phyloP scores from a whole-genome alignment of 768 basidiomycete species.

The Lactifluus pinguis region DNA sequence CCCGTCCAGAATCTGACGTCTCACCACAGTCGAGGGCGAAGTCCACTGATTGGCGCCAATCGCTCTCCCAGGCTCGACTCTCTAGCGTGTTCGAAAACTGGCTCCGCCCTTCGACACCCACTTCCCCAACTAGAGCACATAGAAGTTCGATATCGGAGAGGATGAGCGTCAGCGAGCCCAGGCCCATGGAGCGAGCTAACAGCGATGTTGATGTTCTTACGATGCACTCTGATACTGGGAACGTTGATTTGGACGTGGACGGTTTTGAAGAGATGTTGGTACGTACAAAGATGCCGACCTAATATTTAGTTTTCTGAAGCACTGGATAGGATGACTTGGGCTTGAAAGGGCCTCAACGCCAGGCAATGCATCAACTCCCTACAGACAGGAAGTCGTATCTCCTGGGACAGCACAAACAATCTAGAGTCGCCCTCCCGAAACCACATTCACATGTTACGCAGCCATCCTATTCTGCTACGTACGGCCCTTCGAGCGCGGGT shows the following conservation, averaged over 20 bases:
- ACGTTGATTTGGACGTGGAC: constrained; percentile 31
- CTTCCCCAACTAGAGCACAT: constrained; percentile 29
- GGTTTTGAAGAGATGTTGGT: constrained; percentile 70
- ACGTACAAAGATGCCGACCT: constrained; percentile 20
- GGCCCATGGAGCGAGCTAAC: constrained; percentile 37
- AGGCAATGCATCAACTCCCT: constrained; percentile 52
- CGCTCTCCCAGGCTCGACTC: constrained; percentile 49
- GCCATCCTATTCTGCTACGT: constrained; percentile 40
- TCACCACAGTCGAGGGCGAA: constrained; percentile 12
- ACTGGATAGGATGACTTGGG: constrained; percentile 57
- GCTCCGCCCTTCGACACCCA: constrained; percentile 37
- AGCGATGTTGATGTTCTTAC: constrained; percentile 21
- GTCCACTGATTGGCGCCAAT: constrained; percentile 42
- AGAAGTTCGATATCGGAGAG: constrained; percentile 26
- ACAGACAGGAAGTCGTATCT: constrained; percentile 58
- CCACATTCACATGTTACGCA: constrained; percentile 23
- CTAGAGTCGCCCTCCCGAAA: constrained; percentile 29
- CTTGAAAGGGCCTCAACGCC: constrained; percentile 60
- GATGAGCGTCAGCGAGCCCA: constrained; percentile 68
- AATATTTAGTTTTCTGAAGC: constrained; percentile 7
- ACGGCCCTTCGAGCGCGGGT: constrained; percentile 50
- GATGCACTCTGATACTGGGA: constrained; percentile 24
- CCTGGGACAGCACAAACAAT: constrained; percentile 45
- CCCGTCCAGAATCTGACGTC: constrained; percentile 22
- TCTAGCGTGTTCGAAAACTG: constrained; percentile 62